phyloP scores from a whole-genome alignment of 352 stramenopile genomes.

The Phytophthora brassicae region DNA sequence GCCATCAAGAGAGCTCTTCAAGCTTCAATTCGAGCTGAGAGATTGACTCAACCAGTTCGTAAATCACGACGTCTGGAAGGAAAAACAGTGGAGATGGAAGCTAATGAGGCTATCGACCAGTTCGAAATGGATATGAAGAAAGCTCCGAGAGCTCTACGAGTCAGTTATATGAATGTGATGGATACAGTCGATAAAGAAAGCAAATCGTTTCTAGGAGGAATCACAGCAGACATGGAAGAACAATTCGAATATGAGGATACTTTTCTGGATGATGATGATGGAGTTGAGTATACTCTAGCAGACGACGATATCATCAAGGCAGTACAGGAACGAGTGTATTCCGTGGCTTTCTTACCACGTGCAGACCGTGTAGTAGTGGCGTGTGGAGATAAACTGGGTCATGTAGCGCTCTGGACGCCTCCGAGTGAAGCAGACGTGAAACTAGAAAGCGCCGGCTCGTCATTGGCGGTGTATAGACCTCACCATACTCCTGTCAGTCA shows the following conservation, averaged over 20 bases:
- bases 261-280: constrained; percentile 28
- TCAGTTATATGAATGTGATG: constrained; percentile 27
- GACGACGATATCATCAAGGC: constrained; percentile 73
- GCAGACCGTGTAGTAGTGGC: constrained; percentile 61
- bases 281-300: constrained; percentile 55
- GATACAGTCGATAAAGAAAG: constrained; percentile 34
- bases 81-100: constrained; percentile 47
- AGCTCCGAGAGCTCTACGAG: constrained; percentile 4
- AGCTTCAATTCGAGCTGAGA: constrained; percentile 20
- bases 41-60: constrained; percentile 36
- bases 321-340: constrained; percentile 71
- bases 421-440: constrained; percentile 12
- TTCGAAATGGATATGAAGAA: constrained; percentile 22
- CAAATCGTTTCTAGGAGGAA: constrained; percentile 43
- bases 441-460: constrained; percentile 11
- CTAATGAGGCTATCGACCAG: constrained; percentile 30
- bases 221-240: constrained; percentile 33
- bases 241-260: constrained; percentile 44
- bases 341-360: constrained; percentile 74
- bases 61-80: constrained; percentile 71
- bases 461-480: constrained; percentile 64
- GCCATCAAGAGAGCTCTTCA: constrained; percentile 13
- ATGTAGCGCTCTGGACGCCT: constrained; percentile 71
- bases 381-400: constrained; percentile 73
- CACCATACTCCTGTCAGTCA: constrained; percentile 67